Conservation (phyloP, 805 yeast genomes). For the Saturnispora besseyi region DNA sequence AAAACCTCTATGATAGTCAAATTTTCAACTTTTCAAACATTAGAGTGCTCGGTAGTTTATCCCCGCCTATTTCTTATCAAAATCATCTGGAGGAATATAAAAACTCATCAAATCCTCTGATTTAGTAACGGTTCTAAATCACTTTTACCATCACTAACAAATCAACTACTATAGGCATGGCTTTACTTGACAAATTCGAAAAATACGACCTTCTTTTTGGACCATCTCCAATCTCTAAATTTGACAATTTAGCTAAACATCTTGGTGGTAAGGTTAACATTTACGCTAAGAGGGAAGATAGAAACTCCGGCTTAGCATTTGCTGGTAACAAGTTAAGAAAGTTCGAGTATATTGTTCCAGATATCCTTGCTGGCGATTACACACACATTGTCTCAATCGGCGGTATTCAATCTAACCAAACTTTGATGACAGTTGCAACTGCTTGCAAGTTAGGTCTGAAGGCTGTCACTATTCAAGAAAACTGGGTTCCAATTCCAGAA, state of each 20-base stretch:
- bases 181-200: constrained; percentile 18
- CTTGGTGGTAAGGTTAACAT: constrained; percentile 28
- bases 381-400: constrained; percentile 30
- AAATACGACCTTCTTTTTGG: constrained; percentile 27
- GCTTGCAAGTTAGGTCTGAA: constrained; percentile 30
- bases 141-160: neutral
- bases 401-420: constrained; percentile 30
- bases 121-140: too few relatives aligned
- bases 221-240: constrained; percentile 28
- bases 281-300: constrained; percentile 29
- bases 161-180: constrained; percentile 7
- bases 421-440: constrained; percentile 30
- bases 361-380: constrained; percentile 27
- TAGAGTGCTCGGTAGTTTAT: neutral
- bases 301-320: constrained; percentile 29
- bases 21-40: too few relatives aligned
- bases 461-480: constrained; percentile 30
- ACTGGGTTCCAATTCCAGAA: constrained; percentile 30
- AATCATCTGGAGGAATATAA: neutral
- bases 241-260: constrained; percentile 23
- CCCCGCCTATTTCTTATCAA: neutral
- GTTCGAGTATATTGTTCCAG: constrained; percentile 29
- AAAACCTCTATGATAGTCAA: too few relatives aligned
- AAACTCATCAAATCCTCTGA: neutral
- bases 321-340: constrained; percentile 30